Conservation (phyloP, 129 eudicot species). For the Flaveria linearis region DNA sequence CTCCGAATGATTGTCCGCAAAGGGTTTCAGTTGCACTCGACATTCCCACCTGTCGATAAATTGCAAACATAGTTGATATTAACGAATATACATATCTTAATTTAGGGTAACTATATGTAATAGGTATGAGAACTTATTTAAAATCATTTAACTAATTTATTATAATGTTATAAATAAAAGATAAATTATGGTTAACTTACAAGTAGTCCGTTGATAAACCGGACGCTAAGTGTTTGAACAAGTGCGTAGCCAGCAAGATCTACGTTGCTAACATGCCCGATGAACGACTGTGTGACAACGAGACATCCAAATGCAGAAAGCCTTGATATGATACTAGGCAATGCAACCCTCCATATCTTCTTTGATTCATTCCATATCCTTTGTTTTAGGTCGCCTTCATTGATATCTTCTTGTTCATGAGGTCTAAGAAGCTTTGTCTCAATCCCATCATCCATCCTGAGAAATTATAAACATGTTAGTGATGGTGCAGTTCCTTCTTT, state of each 20-base stretch:
- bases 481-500: too few relatives aligned
- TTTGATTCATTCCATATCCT: constrained; percentile 55
- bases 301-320: constrained; percentile 55
- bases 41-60: too few relatives aligned
- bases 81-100: too few relatives aligned
- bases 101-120: too few relatives aligned
- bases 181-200: constrained; percentile 39
- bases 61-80: too few relatives aligned
- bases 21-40: constrained; percentile 29
- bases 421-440: constrained; percentile 42
- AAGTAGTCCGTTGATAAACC: constrained; percentile 62
- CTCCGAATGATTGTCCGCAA: constrained; percentile 82
- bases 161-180: background rate
- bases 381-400: constrained; percentile 33
- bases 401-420: constrained; percentile 19
- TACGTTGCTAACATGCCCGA: constrained; percentile 52
- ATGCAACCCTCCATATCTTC: constrained; percentile 66
- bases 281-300: constrained; percentile 63
- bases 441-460: constrained; percentile 33
- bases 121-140: too few relatives aligned
- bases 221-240: constrained; percentile 61
- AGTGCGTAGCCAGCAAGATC: constrained; percentile 83
- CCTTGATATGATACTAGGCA: constrained; percentile 58
- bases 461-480: background rate
- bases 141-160: too few relatives aligned